Conservation (phyloP, 176 grass and related monocot species). For the Rhynchospora tenuis region DNA sequence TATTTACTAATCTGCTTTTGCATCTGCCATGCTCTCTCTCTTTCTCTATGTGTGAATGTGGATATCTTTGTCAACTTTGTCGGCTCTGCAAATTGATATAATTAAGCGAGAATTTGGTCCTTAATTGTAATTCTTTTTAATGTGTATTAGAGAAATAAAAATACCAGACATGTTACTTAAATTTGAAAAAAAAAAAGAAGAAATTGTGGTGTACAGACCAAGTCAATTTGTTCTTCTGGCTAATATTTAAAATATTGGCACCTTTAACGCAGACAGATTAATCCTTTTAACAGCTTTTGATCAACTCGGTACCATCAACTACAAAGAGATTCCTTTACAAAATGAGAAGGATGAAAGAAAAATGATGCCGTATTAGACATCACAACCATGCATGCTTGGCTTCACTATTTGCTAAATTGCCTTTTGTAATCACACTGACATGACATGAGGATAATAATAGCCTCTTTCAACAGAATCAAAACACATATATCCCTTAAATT, state of each 20-base stretch:
- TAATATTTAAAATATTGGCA: neutral
- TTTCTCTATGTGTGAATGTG: too few relatives aligned
- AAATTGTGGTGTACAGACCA: neutral
- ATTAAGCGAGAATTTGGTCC: too few relatives aligned
- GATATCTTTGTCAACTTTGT: too few relatives aligned
- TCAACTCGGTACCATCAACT: neutral
- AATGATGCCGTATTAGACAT: neutral
- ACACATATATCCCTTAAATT: neutral
- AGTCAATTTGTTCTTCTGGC: neutral
- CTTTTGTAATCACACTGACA: neutral
- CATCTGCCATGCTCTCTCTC: too few relatives aligned
- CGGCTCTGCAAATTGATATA: too few relatives aligned
- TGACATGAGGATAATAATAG: neutral
- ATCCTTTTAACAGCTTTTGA: constrained; percentile 15
- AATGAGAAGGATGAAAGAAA: neutral
- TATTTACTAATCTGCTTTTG: too few relatives aligned
- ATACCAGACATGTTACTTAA: neutral
- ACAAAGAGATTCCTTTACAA: neutral
- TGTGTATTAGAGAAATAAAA: neutral
- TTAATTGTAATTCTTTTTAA: neutral
- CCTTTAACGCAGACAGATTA: neutral
- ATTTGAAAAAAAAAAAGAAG: neutral
- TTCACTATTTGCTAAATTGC: neutral
- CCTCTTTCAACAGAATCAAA: too few relatives aligned
- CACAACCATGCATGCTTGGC: neutral